Percentiles rank a stretch among this genome's conserved stretches.
These are phyloP conservation scores for Talaromyces borbonicus DNA, from an alignment of 495 filamentous ascomycete species.

Conservation along the genomic window DNA sequence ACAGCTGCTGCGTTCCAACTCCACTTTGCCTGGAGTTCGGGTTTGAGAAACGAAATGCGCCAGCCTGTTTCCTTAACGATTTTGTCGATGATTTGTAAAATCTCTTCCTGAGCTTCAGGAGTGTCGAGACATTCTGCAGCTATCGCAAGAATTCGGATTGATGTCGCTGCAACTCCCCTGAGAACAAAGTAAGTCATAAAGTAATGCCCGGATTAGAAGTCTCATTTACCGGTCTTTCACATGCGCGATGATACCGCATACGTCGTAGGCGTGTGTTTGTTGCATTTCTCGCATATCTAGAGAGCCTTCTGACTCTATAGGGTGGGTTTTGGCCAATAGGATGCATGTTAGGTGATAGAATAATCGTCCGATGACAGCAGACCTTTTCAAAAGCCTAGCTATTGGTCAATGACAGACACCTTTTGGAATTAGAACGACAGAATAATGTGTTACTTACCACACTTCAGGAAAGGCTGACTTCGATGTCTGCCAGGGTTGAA, in stretches of 20 bases:
- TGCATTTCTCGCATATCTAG: conserved; percentile 58
- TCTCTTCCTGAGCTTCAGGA: conserved; percentile 70
- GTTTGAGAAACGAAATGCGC: conserved; percentile 56
- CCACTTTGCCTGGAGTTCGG: conserved; percentile 67
- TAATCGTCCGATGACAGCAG: conserved; percentile 71
- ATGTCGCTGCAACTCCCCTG: conserved; percentile 64
- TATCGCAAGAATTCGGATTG: conserved; percentile 66
- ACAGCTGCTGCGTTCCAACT: conserved; percentile 47
- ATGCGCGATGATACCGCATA: conserved; percentile 83
- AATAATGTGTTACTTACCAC: conserved; percentile 48
- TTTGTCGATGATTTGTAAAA: conserved; percentile 62
- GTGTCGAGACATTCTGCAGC: conserved; percentile 65
- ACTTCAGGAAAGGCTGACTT: conserved; percentile 80
- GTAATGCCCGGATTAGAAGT: neutral
- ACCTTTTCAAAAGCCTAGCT: conserved; percentile 67
- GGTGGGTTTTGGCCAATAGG: conserved; percentile 72
- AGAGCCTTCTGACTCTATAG: conserved; percentile 42
- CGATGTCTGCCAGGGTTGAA: conserved; percentile 55
- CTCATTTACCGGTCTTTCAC: conserved; percentile 56
- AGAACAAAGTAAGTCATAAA: neutral
- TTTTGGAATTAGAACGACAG: neutral
- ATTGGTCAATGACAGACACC: conserved; percentile 10
- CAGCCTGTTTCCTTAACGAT: conserved; percentile 73
- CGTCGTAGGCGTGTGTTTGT: conserved; percentile 62
- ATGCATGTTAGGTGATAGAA: conserved; percentile 84